Evolutionary conservation across 805 yeast species (phyloP).

Genomic region (Monosporozyma servazzii): DNA sequence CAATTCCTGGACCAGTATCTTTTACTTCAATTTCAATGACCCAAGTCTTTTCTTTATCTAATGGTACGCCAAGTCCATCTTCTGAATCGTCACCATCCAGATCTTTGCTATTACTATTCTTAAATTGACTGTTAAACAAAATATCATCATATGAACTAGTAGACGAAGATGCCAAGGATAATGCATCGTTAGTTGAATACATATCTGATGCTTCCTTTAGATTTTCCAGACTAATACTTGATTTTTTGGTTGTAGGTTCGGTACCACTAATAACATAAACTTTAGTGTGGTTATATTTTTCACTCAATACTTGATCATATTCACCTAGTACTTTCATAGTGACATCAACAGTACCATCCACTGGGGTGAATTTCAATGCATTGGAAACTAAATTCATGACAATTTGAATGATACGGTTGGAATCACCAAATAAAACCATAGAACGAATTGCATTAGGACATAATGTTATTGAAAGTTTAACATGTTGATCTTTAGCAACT

Average conservation of each 20-base stretch:
- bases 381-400: constrained; percentile 89
- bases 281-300: constrained; percentile 32
- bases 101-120: constrained; percentile 21
- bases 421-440: constrained; percentile 74
- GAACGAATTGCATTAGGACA: constrained; percentile 52
- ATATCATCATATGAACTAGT: constrained; percentile 36
- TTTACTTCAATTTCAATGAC: constrained; percentile 51
- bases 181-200: not conserved
- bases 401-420: constrained; percentile 82
- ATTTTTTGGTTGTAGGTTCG: constrained; percentile 5
- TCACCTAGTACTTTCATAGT: constrained; percentile 57
- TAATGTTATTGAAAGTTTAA: constrained; percentile 52
- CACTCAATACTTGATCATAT: constrained; percentile 49
- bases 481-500: constrained; percentile 68
- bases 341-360: constrained; percentile 71
- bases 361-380: constrained; percentile 86
- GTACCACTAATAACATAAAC: constrained; percentile 37
- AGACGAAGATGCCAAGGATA: constrained; percentile 15
- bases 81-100: constrained; percentile 18
- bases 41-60: constrained; percentile 29
- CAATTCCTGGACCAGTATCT: constrained; percentile 95
- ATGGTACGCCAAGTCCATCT: constrained; percentile 16
- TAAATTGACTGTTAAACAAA: constrained; percentile 36
- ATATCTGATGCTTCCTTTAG: not conserved
- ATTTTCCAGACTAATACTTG: not conserved